A percentile compares a stretch with the other conserved stretches of the same genome.
phyloP scores from a whole-genome alignment of 305 asterid species.

The Stenogyne calaminthoides region DNA sequence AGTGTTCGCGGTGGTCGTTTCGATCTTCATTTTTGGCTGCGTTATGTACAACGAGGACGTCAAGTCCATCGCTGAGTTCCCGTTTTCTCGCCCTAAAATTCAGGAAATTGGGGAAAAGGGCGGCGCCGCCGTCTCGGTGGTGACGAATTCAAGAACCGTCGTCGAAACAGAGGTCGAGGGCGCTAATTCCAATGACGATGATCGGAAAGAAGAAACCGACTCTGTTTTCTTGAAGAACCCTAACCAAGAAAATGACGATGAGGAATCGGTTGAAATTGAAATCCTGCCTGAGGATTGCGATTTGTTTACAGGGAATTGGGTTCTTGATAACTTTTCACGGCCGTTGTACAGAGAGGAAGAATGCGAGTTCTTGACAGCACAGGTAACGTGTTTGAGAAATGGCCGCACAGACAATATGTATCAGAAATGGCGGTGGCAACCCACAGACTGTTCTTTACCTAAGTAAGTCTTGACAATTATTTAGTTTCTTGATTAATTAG shows the following conservation, averaged over 20 bases:
- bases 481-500: not conserved
- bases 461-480: conserved; percentile 22
- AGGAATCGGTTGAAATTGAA: conserved; percentile 13
- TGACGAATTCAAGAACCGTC: conserved; percentile 35
- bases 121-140: no score
- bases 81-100: conserved; percentile 41
- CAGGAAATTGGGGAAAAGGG: no score
- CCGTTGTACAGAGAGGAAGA: conserved; percentile 54
- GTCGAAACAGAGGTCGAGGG: conserved; percentile 32
- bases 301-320: conserved; percentile 59
- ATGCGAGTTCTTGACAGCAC: conserved; percentile 54
- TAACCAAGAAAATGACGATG: no score
- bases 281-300: conserved; percentile 41
- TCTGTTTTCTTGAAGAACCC: no score
- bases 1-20: conserved; percentile 58
- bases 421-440: conserved; percentile 53
- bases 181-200: not conserved
- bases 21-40: conserved; percentile 63
- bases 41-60: conserved; percentile 90
- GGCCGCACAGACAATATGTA: conserved; percentile 37
- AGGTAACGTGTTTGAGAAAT: conserved; percentile 43
- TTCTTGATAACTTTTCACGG: conserved; percentile 44
- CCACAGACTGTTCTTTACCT: conserved; percentile 41
- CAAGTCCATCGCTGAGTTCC: conserved; percentile 80
- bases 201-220: not conserved